Percentiles rank a stretch among this genome's conserved stretches.
These are phyloP conservation scores for Solanum neorickii DNA, from an alignment of 257 asterid genomes.

Conservation along the genomic window DNA sequence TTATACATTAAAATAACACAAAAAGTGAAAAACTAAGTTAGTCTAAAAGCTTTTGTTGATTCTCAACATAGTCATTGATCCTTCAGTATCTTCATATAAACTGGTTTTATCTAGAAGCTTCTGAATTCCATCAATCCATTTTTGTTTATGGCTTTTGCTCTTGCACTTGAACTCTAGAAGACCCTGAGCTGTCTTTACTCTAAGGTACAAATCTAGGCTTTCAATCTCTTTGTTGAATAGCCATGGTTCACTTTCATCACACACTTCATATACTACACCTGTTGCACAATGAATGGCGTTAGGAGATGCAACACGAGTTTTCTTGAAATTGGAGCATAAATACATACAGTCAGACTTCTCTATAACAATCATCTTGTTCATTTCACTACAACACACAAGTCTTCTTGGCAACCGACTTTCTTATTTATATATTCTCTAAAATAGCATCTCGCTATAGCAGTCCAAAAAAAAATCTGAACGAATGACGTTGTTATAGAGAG, in stretches of 20 bases:
- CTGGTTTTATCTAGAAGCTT: constrained; percentile 30
- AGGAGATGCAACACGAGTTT: neutral
- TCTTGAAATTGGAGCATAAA: neutral
- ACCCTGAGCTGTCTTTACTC: constrained; percentile 64
- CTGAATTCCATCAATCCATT: constrained; percentile 62
- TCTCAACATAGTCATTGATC: constrained; percentile 33
- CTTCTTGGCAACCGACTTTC: neutral
- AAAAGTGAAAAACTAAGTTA: neutral
- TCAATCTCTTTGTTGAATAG: constrained; percentile 58
- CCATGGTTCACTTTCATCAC: constrained; percentile 45
- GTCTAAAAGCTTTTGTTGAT: constrained; percentile 27
- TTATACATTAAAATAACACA: neutral
- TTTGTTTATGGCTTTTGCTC: constrained; percentile 53
- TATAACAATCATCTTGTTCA: neutral
- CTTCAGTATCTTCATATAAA: constrained; percentile 38
- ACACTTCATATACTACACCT: constrained; percentile 66
- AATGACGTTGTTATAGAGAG: neutral
- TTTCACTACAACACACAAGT: fast-evolving
- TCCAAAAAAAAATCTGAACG: neutral
- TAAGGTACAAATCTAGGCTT: constrained; percentile 50
- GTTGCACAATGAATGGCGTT: neutral
- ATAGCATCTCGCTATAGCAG: neutral
- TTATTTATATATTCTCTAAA: neutral
- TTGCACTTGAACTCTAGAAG: constrained; percentile 77
- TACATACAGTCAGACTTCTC: neutral